These are phyloP conservation scores for Avena atlantica DNA, from an alignment of 176 grass and related monocot species.

Conservation along the genomic window DNA sequence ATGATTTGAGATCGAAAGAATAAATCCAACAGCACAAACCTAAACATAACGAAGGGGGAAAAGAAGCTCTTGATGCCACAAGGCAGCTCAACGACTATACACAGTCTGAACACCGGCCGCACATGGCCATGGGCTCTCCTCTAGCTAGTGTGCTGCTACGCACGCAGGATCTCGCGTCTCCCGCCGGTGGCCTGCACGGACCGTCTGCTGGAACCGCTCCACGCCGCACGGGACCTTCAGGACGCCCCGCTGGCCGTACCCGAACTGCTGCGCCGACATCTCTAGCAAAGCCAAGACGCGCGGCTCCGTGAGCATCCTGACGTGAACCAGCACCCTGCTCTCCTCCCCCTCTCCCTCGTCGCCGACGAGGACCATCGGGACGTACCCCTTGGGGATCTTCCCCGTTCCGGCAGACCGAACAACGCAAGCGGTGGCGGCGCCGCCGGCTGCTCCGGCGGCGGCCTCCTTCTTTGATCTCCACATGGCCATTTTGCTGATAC, in stretches of 20 bases:
- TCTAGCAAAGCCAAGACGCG: conserved; percentile 40
- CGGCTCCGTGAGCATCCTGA: conserved; percentile 46
- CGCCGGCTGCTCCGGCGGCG: background rate
- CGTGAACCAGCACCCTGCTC: conserved; percentile 45
- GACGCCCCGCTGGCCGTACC: conserved; percentile 46
- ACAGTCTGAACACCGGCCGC: background rate
- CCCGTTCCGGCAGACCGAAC: background rate
- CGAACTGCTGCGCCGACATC: conserved; percentile 42
- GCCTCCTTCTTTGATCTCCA: conserved; percentile 28
- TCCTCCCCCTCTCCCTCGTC: conserved; percentile 11
- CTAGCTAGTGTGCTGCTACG: background rate
- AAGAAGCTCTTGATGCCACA: background rate
- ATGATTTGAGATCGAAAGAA: background rate
- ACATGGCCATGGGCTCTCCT: background rate
- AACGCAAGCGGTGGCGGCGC: background rate
- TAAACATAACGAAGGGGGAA: background rate
- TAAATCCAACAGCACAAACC: background rate
- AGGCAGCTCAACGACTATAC: background rate
- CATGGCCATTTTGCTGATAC: background rate
- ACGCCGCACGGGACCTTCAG: conserved; percentile 41
- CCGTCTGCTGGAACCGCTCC: conserved; percentile 27
- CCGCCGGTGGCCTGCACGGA: background rate
- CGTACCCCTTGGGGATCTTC: conserved; percentile 49
- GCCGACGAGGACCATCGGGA: conserved; percentile 52
- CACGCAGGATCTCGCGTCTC: background rate